A percentile compares a stretch with the other conserved stretches of the same genome.
These are phyloP conservation scores for Xylariaceae sp. DNA, from an alignment of 2,329 filamentous ascomycete genomes.

Conservation along the genomic window DNA sequence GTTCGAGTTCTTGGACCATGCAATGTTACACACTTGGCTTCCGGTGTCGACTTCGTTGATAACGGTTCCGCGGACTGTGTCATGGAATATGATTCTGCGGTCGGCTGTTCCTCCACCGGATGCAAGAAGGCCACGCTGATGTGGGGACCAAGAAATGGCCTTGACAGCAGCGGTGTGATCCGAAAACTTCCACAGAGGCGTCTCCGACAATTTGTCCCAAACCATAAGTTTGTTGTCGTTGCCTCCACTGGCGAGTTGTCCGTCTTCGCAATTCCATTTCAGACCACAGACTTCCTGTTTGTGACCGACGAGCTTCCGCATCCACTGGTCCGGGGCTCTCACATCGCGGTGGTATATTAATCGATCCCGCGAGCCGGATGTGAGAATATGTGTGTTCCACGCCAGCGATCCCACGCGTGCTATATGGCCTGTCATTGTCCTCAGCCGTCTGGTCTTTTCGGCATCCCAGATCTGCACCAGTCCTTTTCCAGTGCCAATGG, in stretches of 20 bases:
- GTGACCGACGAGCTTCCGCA: conserved; percentile 83
- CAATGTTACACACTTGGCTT: conserved; percentile 96
- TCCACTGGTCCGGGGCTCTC: conserved; percentile 83
- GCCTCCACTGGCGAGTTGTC: conserved; percentile 88
- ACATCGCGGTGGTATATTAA: conserved; percentile 95
- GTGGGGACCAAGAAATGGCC: conserved; percentile 95
- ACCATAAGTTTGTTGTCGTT: conserved; percentile 99
- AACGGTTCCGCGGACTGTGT: conserved; percentile 76
- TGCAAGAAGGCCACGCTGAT: conserved; percentile 89
- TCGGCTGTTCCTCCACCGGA: conserved; percentile 95
- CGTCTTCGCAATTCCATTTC: conserved; percentile 95
- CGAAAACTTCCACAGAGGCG: conserved; percentile 87
- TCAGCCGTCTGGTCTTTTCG: conserved; percentile 74
- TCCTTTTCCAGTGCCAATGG: conserved; percentile 91
- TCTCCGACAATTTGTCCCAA: conserved; percentile 93
- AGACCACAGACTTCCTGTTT: conserved; percentile 98
- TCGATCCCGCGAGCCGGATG: conserved; percentile 89
- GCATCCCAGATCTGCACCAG: conserved; percentile 98
- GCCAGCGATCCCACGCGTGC: conserved; percentile 88
- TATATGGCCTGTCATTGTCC: conserved; percentile 96
- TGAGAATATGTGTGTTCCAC: conserved; percentile 97
- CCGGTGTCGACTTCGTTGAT: conserved; percentile 93
- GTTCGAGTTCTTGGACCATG: conserved; percentile 96
- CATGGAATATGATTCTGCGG: conserved; percentile 95
- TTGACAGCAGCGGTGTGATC: conserved; percentile 96